phyloP scores from a whole-genome alignment of 495 filamentous ascomycete genomes.

The Pyronema omphalodes region DNA sequence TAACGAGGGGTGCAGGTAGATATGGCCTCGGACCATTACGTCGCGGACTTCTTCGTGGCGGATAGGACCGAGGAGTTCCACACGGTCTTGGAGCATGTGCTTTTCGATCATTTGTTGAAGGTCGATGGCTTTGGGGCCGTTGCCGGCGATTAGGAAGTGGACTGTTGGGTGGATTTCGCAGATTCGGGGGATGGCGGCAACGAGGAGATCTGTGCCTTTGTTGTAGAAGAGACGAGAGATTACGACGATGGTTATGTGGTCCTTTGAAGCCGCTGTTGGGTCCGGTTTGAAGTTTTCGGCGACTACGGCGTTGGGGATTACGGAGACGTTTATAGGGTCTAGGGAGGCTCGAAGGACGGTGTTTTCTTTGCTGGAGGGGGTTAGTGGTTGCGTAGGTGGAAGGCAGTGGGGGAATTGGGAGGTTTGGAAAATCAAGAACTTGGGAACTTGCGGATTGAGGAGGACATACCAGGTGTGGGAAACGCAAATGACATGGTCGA shows the following conservation, averaged over 20 bases:
- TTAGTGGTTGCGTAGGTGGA: constrained; percentile 58
- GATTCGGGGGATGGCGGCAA: constrained; percentile 84
- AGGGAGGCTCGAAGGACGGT: constrained; percentile 87
- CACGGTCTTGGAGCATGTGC: constrained; percentile 83
- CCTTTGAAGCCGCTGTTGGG: constrained; percentile 23
- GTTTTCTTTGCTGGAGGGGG: constrained; percentile 69
- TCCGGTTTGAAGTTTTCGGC: constrained; percentile 79
- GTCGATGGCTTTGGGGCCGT: constrained; percentile 90
- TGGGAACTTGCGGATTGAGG: no score
- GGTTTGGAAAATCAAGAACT: no score
- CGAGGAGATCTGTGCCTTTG: constrained; percentile 89
- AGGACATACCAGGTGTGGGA: constrained; percentile 72
- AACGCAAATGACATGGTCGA: constrained; percentile 95
- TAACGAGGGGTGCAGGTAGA: constrained; percentile 85
- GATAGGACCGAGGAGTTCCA: constrained; percentile 77
- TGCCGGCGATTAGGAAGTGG: constrained; percentile 90
- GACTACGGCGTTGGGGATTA: constrained; percentile 93
- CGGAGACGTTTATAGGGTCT: constrained; percentile 90
- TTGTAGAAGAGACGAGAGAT: constrained; percentile 97
- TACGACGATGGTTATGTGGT: constrained; percentile 75
- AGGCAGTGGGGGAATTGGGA: constrained; percentile 8
- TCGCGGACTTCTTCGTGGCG: constrained; percentile 92
- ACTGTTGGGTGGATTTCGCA: constrained; percentile 76
- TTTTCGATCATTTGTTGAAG: constrained; percentile 94
- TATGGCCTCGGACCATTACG: constrained; percentile 95